Evolutionary conservation across 306 rosid species (phyloP).

Genomic region (Begonia masoniana): DNA sequence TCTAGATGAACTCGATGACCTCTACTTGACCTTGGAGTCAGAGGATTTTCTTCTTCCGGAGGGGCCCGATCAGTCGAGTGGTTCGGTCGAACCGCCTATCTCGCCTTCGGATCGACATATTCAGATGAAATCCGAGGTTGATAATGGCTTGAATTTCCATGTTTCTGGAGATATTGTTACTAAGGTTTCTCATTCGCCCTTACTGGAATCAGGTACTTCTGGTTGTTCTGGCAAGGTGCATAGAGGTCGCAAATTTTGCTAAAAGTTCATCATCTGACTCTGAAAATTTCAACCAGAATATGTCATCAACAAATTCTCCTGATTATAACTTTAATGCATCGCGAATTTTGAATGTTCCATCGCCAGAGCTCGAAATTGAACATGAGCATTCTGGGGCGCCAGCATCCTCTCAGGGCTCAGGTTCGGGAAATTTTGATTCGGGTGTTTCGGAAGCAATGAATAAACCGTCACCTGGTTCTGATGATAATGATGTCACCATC

Average conservation of each 20-base stretch:
- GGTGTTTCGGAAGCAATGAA: constrained; percentile 34
- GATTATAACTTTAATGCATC: constrained; percentile 10
- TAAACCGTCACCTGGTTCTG: constrained; percentile 33
- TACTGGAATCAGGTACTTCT: constrained; percentile 20
- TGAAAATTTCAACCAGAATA: constrained; percentile 8
- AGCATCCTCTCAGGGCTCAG: constrained; percentile 68
- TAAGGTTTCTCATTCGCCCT: constrained; percentile 26
- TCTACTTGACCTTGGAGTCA: constrained; percentile 39
- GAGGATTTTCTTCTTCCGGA: constrained; percentile 46
- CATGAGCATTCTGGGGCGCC: constrained; percentile 35
- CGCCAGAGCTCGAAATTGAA: constrained; percentile 21
- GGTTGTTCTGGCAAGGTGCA: constrained; percentile 1
- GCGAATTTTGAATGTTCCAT: constrained; percentile 8
- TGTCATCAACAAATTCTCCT: constrained; percentile 15
- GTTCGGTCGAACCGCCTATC: constrained; percentile 2
- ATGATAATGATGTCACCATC: constrained; percentile 10
- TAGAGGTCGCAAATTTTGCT: neutral
- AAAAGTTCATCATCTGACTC: constrained; percentile 15
- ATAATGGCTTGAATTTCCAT: constrained; percentile 2
- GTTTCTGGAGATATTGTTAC: constrained; percentile 22
- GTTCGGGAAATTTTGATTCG: constrained; percentile 44
- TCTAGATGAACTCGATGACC: constrained; percentile 48
- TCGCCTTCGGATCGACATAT: constrained; percentile 3
- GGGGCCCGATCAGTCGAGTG: constrained; percentile 14
- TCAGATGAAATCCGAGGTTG: neutral